Percentiles rank a stretch among this genome's conserved stretches.
These are phyloP conservation scores for Brettanomyces bruxellensis DNA, from an alignment of 805 yeast genomes.

Conservation along the genomic window DNA sequence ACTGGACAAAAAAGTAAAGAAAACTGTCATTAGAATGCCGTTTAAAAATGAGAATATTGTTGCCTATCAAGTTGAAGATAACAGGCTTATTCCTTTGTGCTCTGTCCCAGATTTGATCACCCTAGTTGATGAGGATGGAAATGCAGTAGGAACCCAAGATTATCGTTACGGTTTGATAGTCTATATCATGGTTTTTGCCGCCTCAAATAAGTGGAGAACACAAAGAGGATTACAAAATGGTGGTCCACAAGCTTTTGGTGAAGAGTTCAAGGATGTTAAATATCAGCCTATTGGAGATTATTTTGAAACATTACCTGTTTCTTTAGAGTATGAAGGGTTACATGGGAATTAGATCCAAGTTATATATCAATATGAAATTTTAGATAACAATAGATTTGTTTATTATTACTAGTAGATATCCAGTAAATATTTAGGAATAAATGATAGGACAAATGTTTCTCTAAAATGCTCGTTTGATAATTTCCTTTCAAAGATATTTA, in stretches of 20 bases:
- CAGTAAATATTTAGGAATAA: no score
- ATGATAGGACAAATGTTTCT: not conserved
- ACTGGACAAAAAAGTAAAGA: constrained; percentile 21
- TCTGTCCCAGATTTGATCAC: constrained; percentile 38
- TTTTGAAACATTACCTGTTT: constrained; percentile 4
- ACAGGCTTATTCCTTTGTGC: constrained; percentile 11
- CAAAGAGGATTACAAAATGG: constrained; percentile 29
- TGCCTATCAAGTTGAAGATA: constrained; percentile 17
- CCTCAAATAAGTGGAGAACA: constrained; percentile 27
- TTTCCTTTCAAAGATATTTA: not conserved
- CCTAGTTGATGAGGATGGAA: constrained; percentile 34
- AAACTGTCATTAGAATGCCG: constrained; percentile 27
- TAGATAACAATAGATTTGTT: no score
- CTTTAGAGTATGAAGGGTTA: not conserved
- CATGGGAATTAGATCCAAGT: not conserved
- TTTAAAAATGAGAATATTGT: constrained; percentile 36
- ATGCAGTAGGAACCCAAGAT: constrained; percentile 39
- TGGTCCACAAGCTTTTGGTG: constrained; percentile 31
- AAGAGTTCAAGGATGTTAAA: constrained; percentile 24
- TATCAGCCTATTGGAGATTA: constrained; percentile 30
- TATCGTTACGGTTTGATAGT: constrained; percentile 37
- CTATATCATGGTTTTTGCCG: constrained; percentile 33
- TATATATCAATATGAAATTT: no score
- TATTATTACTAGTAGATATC: no score
- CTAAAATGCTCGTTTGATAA: no score